Evolutionary conservation across 2,329 filamentous ascomycete genomes (phyloP).

Genomic region (Tolypocladium sp.): DNA sequence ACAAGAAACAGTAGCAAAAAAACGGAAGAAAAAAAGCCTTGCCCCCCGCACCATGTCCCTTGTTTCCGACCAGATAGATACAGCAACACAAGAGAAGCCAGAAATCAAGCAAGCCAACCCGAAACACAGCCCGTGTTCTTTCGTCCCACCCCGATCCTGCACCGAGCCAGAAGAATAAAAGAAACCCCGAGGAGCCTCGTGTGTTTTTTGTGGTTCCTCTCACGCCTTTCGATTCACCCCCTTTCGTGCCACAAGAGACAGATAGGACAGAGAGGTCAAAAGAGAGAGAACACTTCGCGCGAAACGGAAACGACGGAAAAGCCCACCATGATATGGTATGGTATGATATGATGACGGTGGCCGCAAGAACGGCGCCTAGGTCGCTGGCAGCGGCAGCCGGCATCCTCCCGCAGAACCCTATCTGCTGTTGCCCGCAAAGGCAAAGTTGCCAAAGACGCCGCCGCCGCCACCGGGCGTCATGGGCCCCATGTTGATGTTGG

Average conservation of each 20-base stretch:
- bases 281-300: not conserved
- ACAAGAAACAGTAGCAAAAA: not conserved
- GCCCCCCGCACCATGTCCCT: not conserved
- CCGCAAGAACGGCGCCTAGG: not conserved
- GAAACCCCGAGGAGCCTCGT: not conserved
- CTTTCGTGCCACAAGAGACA: not conserved
- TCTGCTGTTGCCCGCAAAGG: conserved; percentile 34
- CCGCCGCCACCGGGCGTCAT: conserved; percentile 72
- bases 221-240: not conserved
- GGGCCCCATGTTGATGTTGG: conserved; percentile 53
- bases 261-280: not conserved
- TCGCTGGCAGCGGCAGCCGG: not conserved
- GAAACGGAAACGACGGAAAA: not conserved
- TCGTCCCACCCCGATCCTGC: not conserved
- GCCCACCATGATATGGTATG: not conserved
- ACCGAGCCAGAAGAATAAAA: not conserved
- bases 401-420: conserved; percentile 10
- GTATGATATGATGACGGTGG: not conserved
- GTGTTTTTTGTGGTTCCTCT: no score
- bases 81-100: not conserved
- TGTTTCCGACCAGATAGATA: not conserved
- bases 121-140: not conserved
- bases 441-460: conserved; percentile 68
- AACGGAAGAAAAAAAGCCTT: not conserved
- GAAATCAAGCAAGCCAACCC: not conserved